Evolutionary conservation across 192 early-diverging fungal genomes (phyloP), one percentile per base, ranked within the genome.

Genomic region (Podila verticillata): DNA sequence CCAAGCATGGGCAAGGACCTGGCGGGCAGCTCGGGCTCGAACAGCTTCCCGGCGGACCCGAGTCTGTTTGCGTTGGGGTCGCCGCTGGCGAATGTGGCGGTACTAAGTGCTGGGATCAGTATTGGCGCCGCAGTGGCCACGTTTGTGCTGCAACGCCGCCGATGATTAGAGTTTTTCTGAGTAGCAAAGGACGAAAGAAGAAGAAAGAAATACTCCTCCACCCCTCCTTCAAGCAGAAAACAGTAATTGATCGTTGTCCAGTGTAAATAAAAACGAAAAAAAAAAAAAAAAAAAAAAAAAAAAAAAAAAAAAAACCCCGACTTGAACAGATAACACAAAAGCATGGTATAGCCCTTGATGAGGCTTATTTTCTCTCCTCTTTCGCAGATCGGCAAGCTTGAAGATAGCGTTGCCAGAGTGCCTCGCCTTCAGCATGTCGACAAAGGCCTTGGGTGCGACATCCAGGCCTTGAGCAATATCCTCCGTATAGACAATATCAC

Each of bases 401-500:
- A 92, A 82, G 48, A 88, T 70, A 24, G 77, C 59, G 77, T 88
- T 91, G 60, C 91, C 91, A 84, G 90, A 87, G 75, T 92, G 90
- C 12, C 78, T 87, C 36, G 89, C 92, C 1, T 74, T 65, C 35
- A 92, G 73, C 34, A 92, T 62, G 61, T 83, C 86, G 35, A 84
- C 67, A 36, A 92, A 80, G 32, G 87, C 91, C 4, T 84, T 57
- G 12, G 83, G 81, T 13, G 89, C 89, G 31, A 81, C 86, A 60
- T 93, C 93, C 35, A 95, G 81, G 12, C 93, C 94, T 1, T 72
- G 48, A 89, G 82, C 47, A 92, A 60, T 62, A 83, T 85, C 44
- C 84, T 69, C 47, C 89, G 73, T 44, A 86, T 88, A 13, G 80
- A 81, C 47, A 39, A 94, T 81, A 70, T 92, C 89, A 30, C 89